Percentiles rank a stretch among this genome's conserved stretches.
Conservation (phyloP, 139 green algal genomes). For the Chlorella sp. region DNA sequence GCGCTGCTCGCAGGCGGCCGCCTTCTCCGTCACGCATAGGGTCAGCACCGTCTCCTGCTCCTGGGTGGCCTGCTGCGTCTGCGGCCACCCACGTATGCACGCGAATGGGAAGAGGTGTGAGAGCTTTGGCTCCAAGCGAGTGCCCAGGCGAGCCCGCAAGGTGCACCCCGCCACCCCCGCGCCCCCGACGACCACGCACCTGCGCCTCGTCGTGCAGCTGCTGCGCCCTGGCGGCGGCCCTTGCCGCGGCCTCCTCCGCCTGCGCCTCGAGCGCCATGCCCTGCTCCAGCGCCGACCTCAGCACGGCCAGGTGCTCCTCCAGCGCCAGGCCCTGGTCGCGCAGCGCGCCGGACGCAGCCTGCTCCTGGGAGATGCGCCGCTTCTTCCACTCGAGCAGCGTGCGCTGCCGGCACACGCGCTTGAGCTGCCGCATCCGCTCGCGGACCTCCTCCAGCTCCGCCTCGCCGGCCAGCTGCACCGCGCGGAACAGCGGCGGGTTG, state of each 20-base stretch:
- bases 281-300: neutral
- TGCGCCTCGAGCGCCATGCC: neutral
- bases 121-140: neutral
- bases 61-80: neutral
- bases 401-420: conserved; percentile 51
- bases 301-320: neutral
- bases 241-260: neutral
- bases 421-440: conserved; percentile 45
- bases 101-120: too few species aligned
- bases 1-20: neutral
- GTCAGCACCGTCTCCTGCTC: neutral
- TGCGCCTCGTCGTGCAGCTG: neutral
- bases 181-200: neutral
- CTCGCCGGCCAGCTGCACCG: conserved; percentile 11
- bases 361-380: conserved; percentile 23
- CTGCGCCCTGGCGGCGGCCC: neutral
- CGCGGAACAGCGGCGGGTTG: conserved; percentile 53
- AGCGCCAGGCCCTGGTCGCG: neutral
- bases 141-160: neutral
- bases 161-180: neutral
- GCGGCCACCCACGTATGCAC: neutral
- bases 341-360: neutral
- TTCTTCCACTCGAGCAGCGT: conserved; percentile 54
- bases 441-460: conserved; percentile 48
- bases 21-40: neutral